Evolutionary conservation across 148 eudicot genomes (phyloP).

Genomic region (Pouteria glomerata): DNA sequence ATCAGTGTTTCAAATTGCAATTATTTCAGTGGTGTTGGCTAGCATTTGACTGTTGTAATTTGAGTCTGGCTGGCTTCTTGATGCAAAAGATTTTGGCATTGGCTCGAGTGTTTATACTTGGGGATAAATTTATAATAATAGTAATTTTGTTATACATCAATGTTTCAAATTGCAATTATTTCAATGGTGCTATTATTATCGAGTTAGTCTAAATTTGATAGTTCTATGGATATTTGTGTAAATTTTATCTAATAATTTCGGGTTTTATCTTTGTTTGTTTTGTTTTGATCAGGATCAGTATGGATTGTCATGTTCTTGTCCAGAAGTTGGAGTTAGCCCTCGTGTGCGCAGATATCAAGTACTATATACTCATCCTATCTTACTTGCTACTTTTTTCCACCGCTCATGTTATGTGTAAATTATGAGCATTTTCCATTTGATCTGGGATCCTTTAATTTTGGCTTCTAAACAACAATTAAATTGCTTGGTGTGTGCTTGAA

Average conservation of each 20-base stretch:
- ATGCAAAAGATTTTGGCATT: not conserved
- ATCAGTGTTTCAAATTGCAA: not conserved
- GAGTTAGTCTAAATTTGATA: not conserved
- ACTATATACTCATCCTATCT: conserved; percentile 11
- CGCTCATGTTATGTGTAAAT: not conserved
- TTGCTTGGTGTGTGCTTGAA: not conserved
- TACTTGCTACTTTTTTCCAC: not conserved
- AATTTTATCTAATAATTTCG: conserved; percentile 1
- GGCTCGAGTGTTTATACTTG: no score
- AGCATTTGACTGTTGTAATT: no score
- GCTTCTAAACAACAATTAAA: not conserved
- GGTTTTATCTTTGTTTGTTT: not conserved
- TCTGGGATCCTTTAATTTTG: not conserved
- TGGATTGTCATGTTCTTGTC: conserved; percentile 50
- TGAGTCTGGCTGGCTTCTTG: not conserved
- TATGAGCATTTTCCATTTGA: not conserved
- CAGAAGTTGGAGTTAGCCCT: conserved; percentile 58
- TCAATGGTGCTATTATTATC: not conserved
- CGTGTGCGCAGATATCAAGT: conserved; percentile 71
- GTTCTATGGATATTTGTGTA: not conserved
- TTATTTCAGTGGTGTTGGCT: no score
- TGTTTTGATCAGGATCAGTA: conserved; percentile 51
- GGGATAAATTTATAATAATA: no score
- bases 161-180: not conserved
- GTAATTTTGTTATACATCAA: no score